phyloP scores from a whole-genome alignment of 2,329 filamentous ascomycete genomes.

The Fusarium floridanum region DNA sequence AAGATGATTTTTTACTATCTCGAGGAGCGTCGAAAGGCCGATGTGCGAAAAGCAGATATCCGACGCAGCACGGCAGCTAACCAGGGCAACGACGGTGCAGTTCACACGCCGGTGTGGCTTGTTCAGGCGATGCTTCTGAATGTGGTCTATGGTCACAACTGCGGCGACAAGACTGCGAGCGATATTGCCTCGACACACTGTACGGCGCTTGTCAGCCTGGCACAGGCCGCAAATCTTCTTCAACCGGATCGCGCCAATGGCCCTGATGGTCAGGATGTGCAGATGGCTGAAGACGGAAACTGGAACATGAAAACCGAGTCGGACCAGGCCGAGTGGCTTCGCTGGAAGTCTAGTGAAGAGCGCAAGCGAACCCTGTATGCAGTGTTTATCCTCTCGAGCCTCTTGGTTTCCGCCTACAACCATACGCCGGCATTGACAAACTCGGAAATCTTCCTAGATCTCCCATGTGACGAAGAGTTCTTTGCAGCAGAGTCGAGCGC shows the following conservation, averaged over 20 bases:
- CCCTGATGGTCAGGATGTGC: slow-evolving; percentile 65
- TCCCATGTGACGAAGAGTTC: slow-evolving; percentile 93
- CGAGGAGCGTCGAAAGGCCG: slow-evolving; percentile 88
- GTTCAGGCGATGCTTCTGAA: slow-evolving; percentile 98
- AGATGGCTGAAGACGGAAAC: slow-evolving; percentile 67
- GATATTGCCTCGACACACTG: slow-evolving; percentile 95
- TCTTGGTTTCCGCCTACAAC: slow-evolving; percentile 93
- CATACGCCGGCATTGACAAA: slow-evolving; percentile 92
- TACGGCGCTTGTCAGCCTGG: slow-evolving; percentile 89
- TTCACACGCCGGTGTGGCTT: slow-evolving; percentile 90
- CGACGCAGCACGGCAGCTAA: slow-evolving; percentile 65
- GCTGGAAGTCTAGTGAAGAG: slow-evolving; percentile 90
- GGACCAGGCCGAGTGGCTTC: slow-evolving; percentile 76
- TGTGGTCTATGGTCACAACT: slow-evolving; percentile 95
- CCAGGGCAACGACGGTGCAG: slow-evolving; percentile 68
- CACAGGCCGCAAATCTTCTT: slow-evolving; percentile 84
- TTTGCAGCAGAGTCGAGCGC: slow-evolving; percentile 87
- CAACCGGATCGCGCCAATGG: slow-evolving; percentile 60
- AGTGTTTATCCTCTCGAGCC: slow-evolving; percentile 91
- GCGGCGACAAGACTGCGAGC: slow-evolving; percentile 88
- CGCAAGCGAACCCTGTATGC: slow-evolving; percentile 92
- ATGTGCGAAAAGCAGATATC: slow-evolving; percentile 75
- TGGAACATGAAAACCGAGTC: slow-evolving; percentile 62
- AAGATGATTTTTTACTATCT: slow-evolving; percentile 95
- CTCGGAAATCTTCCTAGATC: slow-evolving; percentile 88